Percentiles rank a stretch among this genome's conserved stretches.
phyloP scores from a whole-genome alignment of 805 yeast genomes.

The Candida vartiovaarae region DNA sequence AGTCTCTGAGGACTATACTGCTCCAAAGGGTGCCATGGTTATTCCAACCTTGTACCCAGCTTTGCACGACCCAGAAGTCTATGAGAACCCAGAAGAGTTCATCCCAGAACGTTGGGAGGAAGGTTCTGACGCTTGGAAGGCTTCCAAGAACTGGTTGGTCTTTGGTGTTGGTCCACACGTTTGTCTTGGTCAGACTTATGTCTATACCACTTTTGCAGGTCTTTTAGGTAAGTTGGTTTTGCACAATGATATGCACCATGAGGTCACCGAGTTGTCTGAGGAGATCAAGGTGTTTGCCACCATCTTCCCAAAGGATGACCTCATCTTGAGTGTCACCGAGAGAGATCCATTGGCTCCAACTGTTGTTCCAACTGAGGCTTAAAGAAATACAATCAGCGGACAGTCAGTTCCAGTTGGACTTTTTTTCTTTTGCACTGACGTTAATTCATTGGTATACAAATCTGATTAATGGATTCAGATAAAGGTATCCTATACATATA shows the following conservation, averaged over 20 bases:
- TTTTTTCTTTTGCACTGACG: too few species aligned
- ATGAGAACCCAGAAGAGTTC: slow-evolving; percentile 89
- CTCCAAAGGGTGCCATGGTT: slow-evolving; percentile 96
- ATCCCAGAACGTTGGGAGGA: slow-evolving; percentile 93
- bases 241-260: slow-evolving; percentile 74
- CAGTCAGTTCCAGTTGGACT: too few species aligned
- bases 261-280: slow-evolving; percentile 78
- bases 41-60: slow-evolving; percentile 95
- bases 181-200: slow-evolving; percentile 92
- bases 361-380: slow-evolving; percentile 8
- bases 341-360: slow-evolving; percentile 43
- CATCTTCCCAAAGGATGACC: slow-evolving; percentile 95
- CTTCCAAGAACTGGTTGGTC: slow-evolving; percentile 89
- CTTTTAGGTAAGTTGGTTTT: slow-evolving; percentile 87
- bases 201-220: slow-evolving; percentile 81
- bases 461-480: too few species aligned
- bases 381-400: neutral
- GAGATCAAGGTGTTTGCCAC: slow-evolving; percentile 96
- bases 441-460: too few species aligned
- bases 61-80: slow-evolving; percentile 94
- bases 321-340: slow-evolving; percentile 64
- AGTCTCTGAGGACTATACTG: slow-evolving; percentile 74
- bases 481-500: too few species aligned
- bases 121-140: slow-evolving; percentile 67
- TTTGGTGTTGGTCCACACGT: slow-evolving; percentile 97